These are phyloP conservation scores for Leccinum griseonigrum DNA, from an alignment of 1,284 basidiomycete genomes.

Conservation along the genomic window DNA sequence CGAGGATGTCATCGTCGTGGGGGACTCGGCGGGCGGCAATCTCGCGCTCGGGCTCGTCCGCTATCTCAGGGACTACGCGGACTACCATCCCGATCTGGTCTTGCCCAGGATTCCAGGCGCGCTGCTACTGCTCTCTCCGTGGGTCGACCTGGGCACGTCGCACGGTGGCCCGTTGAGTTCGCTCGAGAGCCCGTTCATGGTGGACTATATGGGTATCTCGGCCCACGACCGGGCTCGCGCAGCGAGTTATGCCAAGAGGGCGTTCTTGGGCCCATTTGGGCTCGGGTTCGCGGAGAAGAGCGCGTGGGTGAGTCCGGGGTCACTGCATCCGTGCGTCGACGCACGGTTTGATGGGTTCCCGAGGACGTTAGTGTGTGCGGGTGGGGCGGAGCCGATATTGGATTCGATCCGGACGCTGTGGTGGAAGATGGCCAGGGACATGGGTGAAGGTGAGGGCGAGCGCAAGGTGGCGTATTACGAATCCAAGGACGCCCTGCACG, in stretches of 20 bases:
- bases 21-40: conserved; percentile 64
- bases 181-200: conserved; percentile 12
- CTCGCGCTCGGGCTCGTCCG: conserved; percentile 47
- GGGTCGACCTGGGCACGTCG: conserved; percentile 40
- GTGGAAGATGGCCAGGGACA: conserved; percentile 39
- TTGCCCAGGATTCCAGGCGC: conserved; percentile 34
- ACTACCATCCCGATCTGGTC: conserved; percentile 12
- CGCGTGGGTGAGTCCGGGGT: conserved; percentile 25
- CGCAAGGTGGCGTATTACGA: conserved; percentile 48
- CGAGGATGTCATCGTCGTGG: conserved; percentile 51
- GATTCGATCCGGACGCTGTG: conserved; percentile 34
- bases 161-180: conserved; percentile 27
- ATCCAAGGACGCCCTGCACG: conserved; percentile 51
- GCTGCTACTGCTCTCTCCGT: conserved; percentile 47
- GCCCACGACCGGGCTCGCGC: background rate
- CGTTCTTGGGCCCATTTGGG: conserved; percentile 23
- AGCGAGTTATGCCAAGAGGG: conserved; percentile 14
- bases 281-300: conserved; percentile 22
- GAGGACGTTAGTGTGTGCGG: conserved; percentile 34
- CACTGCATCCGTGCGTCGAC: conserved; percentile 10
- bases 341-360: conserved; percentile 36
- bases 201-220: conserved; percentile 19
- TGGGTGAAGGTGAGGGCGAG: conserved; percentile 42
- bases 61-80: conserved; percentile 35
- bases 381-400: conserved; percentile 34